Percentiles rank a stretch among this genome's conserved stretches.
These are phyloP conservation scores for Penicillium herquei DNA, from an alignment of 495 filamentous ascomycete species.

Conservation along the genomic window DNA sequence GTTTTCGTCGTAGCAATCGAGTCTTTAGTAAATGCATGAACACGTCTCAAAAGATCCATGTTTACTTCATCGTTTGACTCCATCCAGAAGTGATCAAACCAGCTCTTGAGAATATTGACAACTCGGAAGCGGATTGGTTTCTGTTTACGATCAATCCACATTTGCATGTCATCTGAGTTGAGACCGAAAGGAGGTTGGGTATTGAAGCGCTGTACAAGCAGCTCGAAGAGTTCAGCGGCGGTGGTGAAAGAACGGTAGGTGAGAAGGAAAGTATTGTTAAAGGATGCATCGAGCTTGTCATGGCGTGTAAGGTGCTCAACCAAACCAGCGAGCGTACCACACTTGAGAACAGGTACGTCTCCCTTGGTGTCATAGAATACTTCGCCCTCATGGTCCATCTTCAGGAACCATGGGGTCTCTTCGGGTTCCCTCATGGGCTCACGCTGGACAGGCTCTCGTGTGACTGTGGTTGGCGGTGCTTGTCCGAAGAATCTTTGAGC, in stretches of 20 bases:
- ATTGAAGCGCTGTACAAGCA: slow-evolving; percentile 85
- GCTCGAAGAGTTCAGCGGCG: slow-evolving; percentile 86
- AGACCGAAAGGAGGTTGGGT: slow-evolving; percentile 91
- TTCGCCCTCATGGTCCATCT: slow-evolving; percentile 86
- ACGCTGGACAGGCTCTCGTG: slow-evolving; percentile 41
- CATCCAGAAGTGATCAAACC: slow-evolving; percentile 99
- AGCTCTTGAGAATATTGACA: slow-evolving; percentile 95
- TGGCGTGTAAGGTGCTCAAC: slow-evolving; percentile 97
- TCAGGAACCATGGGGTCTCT: slow-evolving; percentile 79
- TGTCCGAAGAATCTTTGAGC: slow-evolving; percentile 88
- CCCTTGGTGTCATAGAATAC: slow-evolving; percentile 83
- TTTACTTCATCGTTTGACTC: slow-evolving; percentile 81
- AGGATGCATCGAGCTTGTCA: slow-evolving; percentile 90
- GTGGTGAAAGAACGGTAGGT: slow-evolving; percentile 95
- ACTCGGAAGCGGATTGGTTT: slow-evolving; percentile 93
- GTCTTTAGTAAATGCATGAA: slow-evolving; percentile 87
- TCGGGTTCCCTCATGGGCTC: slow-evolving; percentile 57
- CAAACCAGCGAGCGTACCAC: slow-evolving; percentile 81
- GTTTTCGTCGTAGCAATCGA: slow-evolving; percentile 90
- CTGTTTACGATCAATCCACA: slow-evolving; percentile 92
- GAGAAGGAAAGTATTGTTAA: slow-evolving; percentile 96
- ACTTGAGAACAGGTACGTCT: slow-evolving; percentile 70
- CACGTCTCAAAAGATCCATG: slow-evolving; percentile 79
- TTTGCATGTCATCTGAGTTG: slow-evolving; percentile 69
- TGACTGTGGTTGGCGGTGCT: slow-evolving; percentile 57